Conservation (phyloP, 495 filamentous ascomycete species). For the Cercophora scortea region DNA sequence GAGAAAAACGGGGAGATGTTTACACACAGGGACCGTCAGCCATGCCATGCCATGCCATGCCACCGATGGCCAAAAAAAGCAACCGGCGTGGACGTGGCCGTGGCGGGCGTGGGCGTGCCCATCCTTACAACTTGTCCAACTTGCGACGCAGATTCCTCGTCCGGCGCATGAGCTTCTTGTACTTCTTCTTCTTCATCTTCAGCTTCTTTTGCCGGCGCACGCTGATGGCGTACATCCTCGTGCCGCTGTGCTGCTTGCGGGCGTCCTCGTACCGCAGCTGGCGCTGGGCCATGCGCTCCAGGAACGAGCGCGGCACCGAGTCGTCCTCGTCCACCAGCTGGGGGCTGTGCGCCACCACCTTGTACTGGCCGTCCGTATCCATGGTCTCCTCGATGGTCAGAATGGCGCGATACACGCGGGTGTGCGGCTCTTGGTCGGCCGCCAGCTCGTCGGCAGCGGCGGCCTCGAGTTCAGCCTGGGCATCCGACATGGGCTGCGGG, state of each 20-base stretch:
- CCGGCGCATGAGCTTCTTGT: conserved; percentile 94
- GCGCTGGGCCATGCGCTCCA: conserved; percentile 43
- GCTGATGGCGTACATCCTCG: conserved; percentile 60
- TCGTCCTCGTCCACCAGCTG: conserved; percentile 37
- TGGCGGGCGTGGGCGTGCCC: too few species aligned
- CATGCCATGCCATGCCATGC: too few species aligned
- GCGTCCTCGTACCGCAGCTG: conserved; percentile 42
- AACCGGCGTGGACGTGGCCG: too few species aligned
- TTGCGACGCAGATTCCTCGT: conserved; percentile 86
- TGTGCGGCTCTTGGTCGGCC: conserved; percentile 28
- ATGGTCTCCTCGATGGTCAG: conserved; percentile 76
- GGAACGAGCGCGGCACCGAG: conserved; percentile 31
- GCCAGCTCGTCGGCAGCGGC: conserved; percentile 27
- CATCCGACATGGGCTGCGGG: conserved; percentile 51
- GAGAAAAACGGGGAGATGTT: too few species aligned
- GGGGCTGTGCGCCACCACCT: conserved; percentile 44
- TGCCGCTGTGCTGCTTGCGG: conserved; percentile 23
- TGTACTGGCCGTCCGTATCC: conserved; percentile 58
- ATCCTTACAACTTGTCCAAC: conserved; percentile 54
- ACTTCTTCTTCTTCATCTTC: conserved; percentile 98
- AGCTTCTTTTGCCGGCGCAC: conserved; percentile 94
- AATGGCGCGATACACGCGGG: conserved; percentile 67
- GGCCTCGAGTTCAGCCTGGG: conserved; percentile 25
- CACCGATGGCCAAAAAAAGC: too few species aligned
- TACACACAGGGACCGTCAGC: too few species aligned